A percentile compares a stretch with the other conserved stretches of the same genome.
These are phyloP conservation scores for Rhododendron simsii DNA, from an alignment of 148 eudicot genomes.

Conservation along the genomic window DNA sequence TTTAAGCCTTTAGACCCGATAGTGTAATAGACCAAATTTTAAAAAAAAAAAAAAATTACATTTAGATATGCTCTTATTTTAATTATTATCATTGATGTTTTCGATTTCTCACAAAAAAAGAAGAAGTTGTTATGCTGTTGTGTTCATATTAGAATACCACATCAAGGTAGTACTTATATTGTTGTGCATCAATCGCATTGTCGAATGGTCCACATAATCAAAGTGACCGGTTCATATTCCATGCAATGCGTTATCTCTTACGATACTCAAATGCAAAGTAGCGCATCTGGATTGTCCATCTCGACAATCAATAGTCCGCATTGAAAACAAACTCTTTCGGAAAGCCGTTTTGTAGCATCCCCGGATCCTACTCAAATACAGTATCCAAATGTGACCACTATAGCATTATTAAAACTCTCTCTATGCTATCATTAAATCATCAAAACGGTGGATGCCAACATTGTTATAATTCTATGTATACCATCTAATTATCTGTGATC, in stretches of 20 bases:
- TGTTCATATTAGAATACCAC: background rate
- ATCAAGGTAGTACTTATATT: background rate
- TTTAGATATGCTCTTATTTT: too few species aligned
- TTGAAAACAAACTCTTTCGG: too few species aligned
- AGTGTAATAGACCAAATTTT: too few species aligned
- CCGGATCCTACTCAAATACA: background rate
- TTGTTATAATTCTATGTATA: background rate
- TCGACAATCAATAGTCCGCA: too few species aligned
- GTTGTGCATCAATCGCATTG: background rate
- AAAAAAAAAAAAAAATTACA: too few species aligned
- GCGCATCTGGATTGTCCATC: too few species aligned
- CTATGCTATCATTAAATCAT: background rate
- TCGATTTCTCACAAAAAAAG: too few species aligned
- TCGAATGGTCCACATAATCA: background rate
- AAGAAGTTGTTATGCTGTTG: background rate
- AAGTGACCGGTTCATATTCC: background rate
- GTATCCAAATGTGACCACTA: background rate
- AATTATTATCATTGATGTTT: too few species aligned
- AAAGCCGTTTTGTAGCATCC: too few species aligned
- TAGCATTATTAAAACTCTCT: background rate
- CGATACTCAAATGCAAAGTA: too few species aligned
- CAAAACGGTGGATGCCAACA: background rate
- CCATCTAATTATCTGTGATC: background rate
- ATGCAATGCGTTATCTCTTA: background rate
- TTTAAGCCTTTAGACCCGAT: too few species aligned